Conservation (phyloP, 805 yeast genomes). For the Kazachstania martiniae region DNA sequence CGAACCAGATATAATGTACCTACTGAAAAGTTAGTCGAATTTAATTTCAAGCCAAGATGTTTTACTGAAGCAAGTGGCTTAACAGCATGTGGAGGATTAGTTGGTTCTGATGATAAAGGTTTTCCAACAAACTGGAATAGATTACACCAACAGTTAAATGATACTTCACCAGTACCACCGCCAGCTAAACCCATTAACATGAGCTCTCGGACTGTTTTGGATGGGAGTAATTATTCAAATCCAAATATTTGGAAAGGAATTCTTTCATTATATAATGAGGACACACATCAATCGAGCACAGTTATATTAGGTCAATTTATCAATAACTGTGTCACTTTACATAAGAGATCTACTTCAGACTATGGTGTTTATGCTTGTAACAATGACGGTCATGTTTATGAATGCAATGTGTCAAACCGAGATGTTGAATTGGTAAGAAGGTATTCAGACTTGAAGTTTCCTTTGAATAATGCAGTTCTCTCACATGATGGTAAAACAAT, state of each 20-base stretch:
- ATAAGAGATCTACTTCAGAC: constrained; percentile 33
- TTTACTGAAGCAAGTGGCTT: constrained; percentile 46
- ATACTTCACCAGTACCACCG: constrained; percentile 1
- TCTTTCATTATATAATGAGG: constrained; percentile 33
- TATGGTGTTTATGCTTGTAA: constrained; percentile 65
- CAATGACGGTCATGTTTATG: constrained; percentile 66
- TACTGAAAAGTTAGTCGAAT: constrained; percentile 32
- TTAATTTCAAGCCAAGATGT: constrained; percentile 63
- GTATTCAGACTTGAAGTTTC: constrained; percentile 44
- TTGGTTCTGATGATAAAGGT: constrained; percentile 30
- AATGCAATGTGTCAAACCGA: constrained; percentile 44
- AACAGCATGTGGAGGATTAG: constrained; percentile 43
- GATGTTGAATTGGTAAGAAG: constrained; percentile 33
- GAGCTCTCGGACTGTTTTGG: constrained; percentile 22
- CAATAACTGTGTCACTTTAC: constrained; percentile 63
- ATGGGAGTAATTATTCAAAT: constrained; percentile 23
- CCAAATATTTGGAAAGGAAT: constrained; percentile 42
- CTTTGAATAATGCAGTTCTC: constrained; percentile 63
- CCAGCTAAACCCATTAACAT: constrained; percentile 21
- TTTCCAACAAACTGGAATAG: constrained; percentile 22
- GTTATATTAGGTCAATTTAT: constrained; percentile 68
- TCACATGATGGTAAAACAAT: constrained; percentile 52
- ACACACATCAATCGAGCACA: constrained; percentile 36
- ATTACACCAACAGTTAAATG: constrained; percentile 2
- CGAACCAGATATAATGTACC: constrained; percentile 8